Evolutionary conservation across 495 filamentous ascomycete genomes (phyloP).

Genomic region (Podospora bellae-mahoneyi): DNA sequence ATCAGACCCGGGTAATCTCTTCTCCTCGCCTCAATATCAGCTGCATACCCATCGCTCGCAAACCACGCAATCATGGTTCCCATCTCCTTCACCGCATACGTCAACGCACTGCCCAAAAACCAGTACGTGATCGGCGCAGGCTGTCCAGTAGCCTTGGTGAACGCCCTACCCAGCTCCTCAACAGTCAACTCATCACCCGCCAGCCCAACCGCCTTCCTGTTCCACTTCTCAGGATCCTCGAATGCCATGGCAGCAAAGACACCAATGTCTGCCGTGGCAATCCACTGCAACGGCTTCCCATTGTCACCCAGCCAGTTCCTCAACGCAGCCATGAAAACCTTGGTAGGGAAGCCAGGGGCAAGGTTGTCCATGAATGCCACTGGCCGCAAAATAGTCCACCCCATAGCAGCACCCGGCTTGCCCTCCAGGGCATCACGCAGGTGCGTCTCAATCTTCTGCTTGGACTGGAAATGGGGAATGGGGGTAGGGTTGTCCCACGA

Average conservation of each 20-base stretch:
- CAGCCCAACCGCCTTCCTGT: constrained; percentile 38
- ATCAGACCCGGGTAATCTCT: constrained; percentile 37
- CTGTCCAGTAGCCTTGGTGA: constrained; percentile 38
- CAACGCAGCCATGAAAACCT: constrained; percentile 56
- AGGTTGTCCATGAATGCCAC: constrained; percentile 68
- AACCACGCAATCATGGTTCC: constrained; percentile 48
- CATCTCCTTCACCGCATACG: constrained; percentile 39
- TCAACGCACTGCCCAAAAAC: constrained; percentile 39
- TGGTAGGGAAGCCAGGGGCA: constrained; percentile 54
- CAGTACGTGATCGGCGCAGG: constrained; percentile 39
- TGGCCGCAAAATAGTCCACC: constrained; percentile 61
- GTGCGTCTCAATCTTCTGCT: constrained; percentile 63
- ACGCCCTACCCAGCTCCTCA: constrained; percentile 36
- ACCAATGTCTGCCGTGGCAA: constrained; percentile 61
- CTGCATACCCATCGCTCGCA: constrained; percentile 42
- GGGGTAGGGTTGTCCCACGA: constrained; percentile 57
- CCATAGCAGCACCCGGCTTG: constrained; percentile 42
- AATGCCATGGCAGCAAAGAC: constrained; percentile 61
- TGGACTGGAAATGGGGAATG: constrained; percentile 65
- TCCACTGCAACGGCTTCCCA: constrained; percentile 51
- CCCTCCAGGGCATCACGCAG: constrained; percentile 40
- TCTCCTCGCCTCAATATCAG: constrained; percentile 39
- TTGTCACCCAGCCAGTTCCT: constrained; percentile 39
- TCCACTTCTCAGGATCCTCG: constrained; percentile 34
- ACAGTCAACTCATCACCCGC: constrained; percentile 49